Evolutionary conservation across 2,329 filamentous ascomycete genomes (phyloP).

Genomic region (Pyrenochaeta sp.): DNA sequence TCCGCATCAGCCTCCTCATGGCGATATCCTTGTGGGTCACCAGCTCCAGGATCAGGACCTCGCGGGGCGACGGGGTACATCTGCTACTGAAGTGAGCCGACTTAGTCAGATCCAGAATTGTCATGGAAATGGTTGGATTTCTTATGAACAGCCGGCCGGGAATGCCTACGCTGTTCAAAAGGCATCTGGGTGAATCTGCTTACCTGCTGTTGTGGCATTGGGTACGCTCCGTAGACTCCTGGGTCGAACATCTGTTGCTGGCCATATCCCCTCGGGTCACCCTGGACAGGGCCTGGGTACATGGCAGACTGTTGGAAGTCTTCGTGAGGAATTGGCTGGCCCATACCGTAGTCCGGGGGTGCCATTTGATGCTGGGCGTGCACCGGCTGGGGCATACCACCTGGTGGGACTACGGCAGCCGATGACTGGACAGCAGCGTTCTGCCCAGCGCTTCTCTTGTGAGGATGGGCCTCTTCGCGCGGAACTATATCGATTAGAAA

Average conservation of each 20-base stretch:
- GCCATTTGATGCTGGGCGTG: conserved; percentile 61
- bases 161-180: too few relatives aligned
- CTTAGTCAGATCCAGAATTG: too few relatives aligned
- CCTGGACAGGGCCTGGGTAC: conserved; percentile 81
- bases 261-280: conserved; percentile 75
- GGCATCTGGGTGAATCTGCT: too few relatives aligned
- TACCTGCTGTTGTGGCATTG: conserved; percentile 86
- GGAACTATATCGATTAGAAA: conserved; percentile 99
- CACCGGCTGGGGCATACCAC: conserved; percentile 50
- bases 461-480: conserved; percentile 86
- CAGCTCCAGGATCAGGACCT: conserved; percentile 46
- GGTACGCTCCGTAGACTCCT: conserved; percentile 82
- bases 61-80: conserved; percentile 51
- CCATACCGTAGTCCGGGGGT: conserved; percentile 64
- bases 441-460: conserved; percentile 68
- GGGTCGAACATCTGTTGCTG: conserved; percentile 83
- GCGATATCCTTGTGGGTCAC: conserved; percentile 48
- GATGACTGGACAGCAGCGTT: conserved; percentile 48
- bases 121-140: neutral
- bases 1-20: conserved; percentile 50
- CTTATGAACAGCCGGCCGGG: too few relatives aligned
- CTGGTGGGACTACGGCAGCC: conserved; percentile 49
- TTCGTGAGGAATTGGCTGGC: conserved; percentile 65
- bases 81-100: conserved; percentile 23
- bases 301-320: conserved; percentile 84